Conservation (phyloP, 805 yeast species). For the Wickerhamia fluorescens region DNA sequence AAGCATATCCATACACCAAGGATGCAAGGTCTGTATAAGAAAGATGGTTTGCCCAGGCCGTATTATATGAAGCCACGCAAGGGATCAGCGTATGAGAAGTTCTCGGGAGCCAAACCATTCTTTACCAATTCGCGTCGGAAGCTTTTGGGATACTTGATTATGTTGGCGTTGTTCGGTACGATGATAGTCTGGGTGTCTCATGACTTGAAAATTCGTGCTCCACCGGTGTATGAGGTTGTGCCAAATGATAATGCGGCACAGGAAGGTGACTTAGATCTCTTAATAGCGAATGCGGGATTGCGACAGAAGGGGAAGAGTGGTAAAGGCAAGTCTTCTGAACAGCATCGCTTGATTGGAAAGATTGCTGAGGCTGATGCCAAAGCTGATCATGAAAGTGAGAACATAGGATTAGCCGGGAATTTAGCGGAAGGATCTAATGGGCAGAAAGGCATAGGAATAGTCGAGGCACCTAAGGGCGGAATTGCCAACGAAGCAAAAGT, state of each 20-base stretch:
- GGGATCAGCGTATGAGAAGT: constrained; percentile 28
- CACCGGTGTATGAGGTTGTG: too few relatives aligned
- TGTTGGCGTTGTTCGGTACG: constrained; percentile 29
- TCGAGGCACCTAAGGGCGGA: constrained; percentile 42
- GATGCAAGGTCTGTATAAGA: constrained; percentile 41
- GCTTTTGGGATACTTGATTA: constrained; percentile 29
- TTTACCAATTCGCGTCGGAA: constrained; percentile 34
- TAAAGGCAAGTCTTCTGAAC: too few relatives aligned
- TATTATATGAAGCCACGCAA: constrained; percentile 40
- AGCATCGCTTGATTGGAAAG: too few relatives aligned
- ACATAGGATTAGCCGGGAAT: constrained; percentile 30
- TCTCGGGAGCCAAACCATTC: constrained; percentile 17
- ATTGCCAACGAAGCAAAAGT: constrained; percentile 39
- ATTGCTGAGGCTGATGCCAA: constrained; percentile 22
- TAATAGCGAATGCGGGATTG: too few relatives aligned
- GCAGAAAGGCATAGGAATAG: constrained; percentile 32
- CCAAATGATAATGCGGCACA: too few relatives aligned
- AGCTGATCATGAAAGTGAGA: constrained; percentile 27
- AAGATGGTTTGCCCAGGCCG: constrained; percentile 39
- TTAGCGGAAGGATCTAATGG: too few relatives aligned
- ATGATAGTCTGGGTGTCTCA: constrained; percentile 31
- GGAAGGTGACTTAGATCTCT: constrained; percentile 2
- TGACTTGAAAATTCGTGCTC: constrained; percentile 16
- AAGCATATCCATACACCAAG: too few relatives aligned
- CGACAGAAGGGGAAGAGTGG: too few relatives aligned